These are phyloP conservation scores for Citrullus amarus DNA, from an alignment of 306 rosid species.

Conservation along the genomic window DNA sequence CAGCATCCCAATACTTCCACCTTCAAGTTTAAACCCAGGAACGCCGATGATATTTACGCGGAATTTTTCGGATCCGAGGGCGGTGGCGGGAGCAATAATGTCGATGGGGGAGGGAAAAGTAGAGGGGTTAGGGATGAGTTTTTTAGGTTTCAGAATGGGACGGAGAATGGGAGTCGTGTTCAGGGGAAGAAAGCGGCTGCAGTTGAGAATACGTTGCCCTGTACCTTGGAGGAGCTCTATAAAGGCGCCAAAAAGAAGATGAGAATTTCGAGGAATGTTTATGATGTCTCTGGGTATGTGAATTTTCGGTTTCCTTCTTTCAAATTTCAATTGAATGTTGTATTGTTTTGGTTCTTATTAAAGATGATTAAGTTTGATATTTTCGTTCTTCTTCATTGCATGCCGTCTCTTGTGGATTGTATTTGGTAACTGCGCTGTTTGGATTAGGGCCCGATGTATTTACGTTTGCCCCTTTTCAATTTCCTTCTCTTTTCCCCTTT, in stretches of 20 bases:
- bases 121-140: constrained; percentile 36
- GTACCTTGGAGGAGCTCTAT: constrained; percentile 82
- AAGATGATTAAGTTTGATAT: neutral
- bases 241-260: constrained; percentile 73
- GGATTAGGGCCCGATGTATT: neutral
- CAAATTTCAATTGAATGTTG: neutral
- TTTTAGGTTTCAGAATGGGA: constrained; percentile 37
- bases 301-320: neutral
- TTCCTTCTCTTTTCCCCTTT: neutral
- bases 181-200: constrained; percentile 43
- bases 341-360: neutral
- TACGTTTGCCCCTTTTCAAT: neutral
- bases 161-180: constrained; percentile 15
- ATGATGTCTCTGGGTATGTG: constrained; percentile 53
- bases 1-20: constrained; percentile 31
- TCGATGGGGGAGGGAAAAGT: constrained; percentile 15
- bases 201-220: constrained; percentile 49
- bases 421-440: neutral
- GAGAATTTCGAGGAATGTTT: constrained; percentile 70
- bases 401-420: neutral
- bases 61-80: constrained; percentile 60
- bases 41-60: constrained; percentile 65
- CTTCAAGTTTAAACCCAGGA: constrained; percentile 46
- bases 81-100: constrained; percentile 11
- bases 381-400: neutral